Percentiles rank a stretch among this genome's conserved stretches.
These are phyloP conservation scores for Gastrolobium villosum DNA, from an alignment of 306 rosid species.

Conservation along the genomic window DNA sequence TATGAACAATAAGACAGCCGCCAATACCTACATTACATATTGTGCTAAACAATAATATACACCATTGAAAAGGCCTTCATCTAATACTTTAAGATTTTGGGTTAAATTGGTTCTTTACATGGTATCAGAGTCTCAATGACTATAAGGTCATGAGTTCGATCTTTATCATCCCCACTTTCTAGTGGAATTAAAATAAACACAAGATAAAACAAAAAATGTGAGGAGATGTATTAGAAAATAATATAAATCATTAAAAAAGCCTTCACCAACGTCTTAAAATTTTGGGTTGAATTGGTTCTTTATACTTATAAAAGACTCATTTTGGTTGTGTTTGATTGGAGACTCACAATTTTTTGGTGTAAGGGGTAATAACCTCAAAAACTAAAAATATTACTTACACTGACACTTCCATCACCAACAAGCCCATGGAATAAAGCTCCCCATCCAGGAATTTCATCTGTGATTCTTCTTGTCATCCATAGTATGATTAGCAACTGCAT, in stretches of 20 bases:
- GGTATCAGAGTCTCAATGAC: too few species aligned
- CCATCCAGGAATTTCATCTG: slow-evolving; percentile 95
- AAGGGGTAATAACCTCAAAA: neutral
- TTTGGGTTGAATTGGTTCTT: too few species aligned
- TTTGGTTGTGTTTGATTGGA: neutral
- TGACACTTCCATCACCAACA: slow-evolving; percentile 88
- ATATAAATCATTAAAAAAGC: neutral
- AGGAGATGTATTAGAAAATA: too few species aligned
- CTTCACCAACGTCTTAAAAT: fast-evolving
- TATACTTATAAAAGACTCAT: neutral
- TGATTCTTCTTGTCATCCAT: slow-evolving; percentile 94
- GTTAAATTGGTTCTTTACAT: too few species aligned
- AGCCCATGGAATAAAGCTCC: slow-evolving; percentile 80
- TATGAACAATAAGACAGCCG: slow-evolving; percentile 82
- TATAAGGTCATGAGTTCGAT: too few species aligned
- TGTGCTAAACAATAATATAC: too few species aligned
- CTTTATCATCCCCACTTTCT: too few species aligned
- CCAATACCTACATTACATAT: slow-evolving; percentile 69
- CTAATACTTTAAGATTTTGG: too few species aligned
- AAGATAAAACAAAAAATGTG: too few species aligned
- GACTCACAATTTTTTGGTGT: neutral
- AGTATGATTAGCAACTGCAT: slow-evolving; percentile 72
- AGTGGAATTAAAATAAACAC: too few species aligned
- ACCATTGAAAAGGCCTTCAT: neutral
- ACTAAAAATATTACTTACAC: slow-evolving; percentile 59